Evolutionary conservation across 2,329 filamentous ascomycete species (phyloP).

Genomic region (Fusarium odoratissimum): DNA sequence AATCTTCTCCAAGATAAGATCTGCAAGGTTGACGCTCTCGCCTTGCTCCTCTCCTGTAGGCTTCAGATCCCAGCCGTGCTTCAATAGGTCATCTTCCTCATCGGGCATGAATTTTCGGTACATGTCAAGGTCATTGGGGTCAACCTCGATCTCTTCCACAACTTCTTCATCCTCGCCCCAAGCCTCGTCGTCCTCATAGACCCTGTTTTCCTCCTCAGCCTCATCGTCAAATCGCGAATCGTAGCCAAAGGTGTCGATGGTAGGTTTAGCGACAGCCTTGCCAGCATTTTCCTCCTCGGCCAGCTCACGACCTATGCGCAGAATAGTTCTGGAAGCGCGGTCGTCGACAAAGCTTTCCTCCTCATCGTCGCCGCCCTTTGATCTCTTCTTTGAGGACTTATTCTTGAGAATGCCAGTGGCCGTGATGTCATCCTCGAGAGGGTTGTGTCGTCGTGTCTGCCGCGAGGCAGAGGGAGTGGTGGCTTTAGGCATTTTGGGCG

Average conservation of each 20-base stretch:
- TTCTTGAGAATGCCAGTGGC: slow-evolving; percentile 77
- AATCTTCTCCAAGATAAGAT: slow-evolving; percentile 94
- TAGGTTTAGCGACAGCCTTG: slow-evolving; percentile 55
- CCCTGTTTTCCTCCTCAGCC: slow-evolving; percentile 57
- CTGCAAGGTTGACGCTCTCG: slow-evolving; percentile 82
- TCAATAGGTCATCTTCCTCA: slow-evolving; percentile 78
- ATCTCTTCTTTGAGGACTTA: slow-evolving; percentile 78
- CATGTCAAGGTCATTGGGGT: slow-evolving; percentile 87
- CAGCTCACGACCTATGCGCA: slow-evolving; percentile 89
- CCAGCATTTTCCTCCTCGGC: slow-evolving; percentile 77
- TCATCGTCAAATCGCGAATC: slow-evolving; percentile 77
- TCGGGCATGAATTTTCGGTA: slow-evolving; percentile 90
- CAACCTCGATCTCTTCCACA: slow-evolving; percentile 80
- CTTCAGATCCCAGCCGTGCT: slow-evolving; percentile 69
- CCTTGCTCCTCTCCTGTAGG: slow-evolving; percentile 58
- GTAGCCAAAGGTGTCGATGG: slow-evolving; percentile 76
- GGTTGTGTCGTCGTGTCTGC: slow-evolving; percentile 81
- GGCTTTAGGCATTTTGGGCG: slow-evolving; percentile 80
- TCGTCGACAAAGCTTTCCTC: slow-evolving; percentile 84
- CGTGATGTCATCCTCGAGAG: slow-evolving; percentile 87
- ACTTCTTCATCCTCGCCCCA: slow-evolving; percentile 85
- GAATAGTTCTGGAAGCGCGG: slow-evolving; percentile 87
- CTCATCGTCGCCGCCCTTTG: slow-evolving; percentile 70
- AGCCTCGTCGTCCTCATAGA: slow-evolving; percentile 68
- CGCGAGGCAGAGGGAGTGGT: slow-evolving; percentile 67